Percentiles rank a stretch among this genome's conserved stretches.
Evolutionary conservation across 2,329 filamentous ascomycete species (phyloP).

Genomic region (Diplocarpon rosae): DNA sequence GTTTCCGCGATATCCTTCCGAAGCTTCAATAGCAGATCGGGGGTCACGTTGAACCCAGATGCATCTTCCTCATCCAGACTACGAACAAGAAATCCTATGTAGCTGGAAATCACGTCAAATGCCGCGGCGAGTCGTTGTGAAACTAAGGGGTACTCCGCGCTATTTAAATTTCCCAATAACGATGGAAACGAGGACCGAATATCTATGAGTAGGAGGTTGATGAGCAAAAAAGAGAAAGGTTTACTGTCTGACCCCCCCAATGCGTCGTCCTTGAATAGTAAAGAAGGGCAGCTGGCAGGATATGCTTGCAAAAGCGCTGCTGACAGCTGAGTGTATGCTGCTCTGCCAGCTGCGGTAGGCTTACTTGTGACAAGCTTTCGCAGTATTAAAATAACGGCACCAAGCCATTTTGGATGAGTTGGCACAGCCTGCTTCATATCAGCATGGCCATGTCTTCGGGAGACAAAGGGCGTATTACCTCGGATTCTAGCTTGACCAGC

Average conservation of each 20-base stretch:
- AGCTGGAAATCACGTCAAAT: constrained; percentile 50
- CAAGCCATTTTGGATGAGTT: constrained; percentile 42
- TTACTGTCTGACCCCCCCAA: constrained; percentile 30
- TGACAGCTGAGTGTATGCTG: constrained; percentile 48
- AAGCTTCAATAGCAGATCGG: constrained; percentile 50
- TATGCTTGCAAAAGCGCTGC: constrained; percentile 47
- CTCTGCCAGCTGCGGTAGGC: constrained; percentile 43
- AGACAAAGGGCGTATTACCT: constrained; percentile 30
- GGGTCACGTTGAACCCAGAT: constrained; percentile 36
- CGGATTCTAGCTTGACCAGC: constrained; percentile 37
- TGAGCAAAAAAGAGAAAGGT: constrained; percentile 49
- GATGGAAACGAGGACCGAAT: constrained; percentile 51
- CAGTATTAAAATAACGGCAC: constrained; percentile 36
- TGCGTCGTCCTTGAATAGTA: constrained; percentile 41
- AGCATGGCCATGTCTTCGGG: not conserved
- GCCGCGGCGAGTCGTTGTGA: constrained; percentile 46
- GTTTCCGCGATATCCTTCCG: constrained; percentile 51
- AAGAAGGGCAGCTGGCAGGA: constrained; percentile 33
- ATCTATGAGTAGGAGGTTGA: constrained; percentile 56
- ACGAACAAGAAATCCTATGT: constrained; percentile 45
- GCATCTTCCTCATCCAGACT: constrained; percentile 37
- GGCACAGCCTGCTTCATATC: constrained; percentile 34
- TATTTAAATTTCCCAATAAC: constrained; percentile 47
- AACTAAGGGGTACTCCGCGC: constrained; percentile 36
- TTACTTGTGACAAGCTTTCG: constrained; percentile 42